Evolutionary conservation across 257 asterid genomes (phyloP), one percentile per base, ranked within the genome.

Genomic region (Solanum pennellii): DNA sequence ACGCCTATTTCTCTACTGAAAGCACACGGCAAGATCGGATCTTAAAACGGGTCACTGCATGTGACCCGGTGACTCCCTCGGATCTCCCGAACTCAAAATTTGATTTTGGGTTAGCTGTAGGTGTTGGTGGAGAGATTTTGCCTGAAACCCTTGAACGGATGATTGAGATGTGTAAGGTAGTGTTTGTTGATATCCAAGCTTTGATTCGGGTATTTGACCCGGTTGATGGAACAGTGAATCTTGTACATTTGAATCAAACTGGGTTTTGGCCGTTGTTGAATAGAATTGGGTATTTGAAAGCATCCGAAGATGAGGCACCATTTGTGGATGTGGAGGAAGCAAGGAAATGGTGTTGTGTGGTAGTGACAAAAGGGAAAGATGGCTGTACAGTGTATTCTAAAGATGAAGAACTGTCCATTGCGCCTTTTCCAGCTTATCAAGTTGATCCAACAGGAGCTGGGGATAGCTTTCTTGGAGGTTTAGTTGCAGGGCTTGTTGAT

Each of bases 401-500:
- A 91, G 91, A 93, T 33, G 91, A 82, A 87, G 97, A 93, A 92
- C 93, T 92, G 93, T 90, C 88, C 89, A 88, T 97, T 66, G 92
- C 92, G 20, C 98, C 99, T 10, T 97, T 97, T 82, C 92, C 93
- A 5, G 88, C 98, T 1, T 89, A 93, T 83, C 98, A 97, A 93
- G 94, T 95, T 89, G 99, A 97, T 89, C 98, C 99, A 9, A 97
- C 99, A 1, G 99, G 99, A 4, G 99, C 99, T 18, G 99, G 99
- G 56, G 99, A 97, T 90, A 94, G 99, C 86, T 97, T 95, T 39
- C 92, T 97, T 37, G 99, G 98, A 9, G 99, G 99, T 18, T 91
- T 97, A 76, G 99, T 95, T 14, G 95, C 91, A 5, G 99, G 99
- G 75, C 91, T 96, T 45, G 92, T 89, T 27, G 93, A 92, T 59